phyloP scores from a whole-genome alignment of 2,329 filamentous ascomycete species.

The Fusarium sp. region DNA sequence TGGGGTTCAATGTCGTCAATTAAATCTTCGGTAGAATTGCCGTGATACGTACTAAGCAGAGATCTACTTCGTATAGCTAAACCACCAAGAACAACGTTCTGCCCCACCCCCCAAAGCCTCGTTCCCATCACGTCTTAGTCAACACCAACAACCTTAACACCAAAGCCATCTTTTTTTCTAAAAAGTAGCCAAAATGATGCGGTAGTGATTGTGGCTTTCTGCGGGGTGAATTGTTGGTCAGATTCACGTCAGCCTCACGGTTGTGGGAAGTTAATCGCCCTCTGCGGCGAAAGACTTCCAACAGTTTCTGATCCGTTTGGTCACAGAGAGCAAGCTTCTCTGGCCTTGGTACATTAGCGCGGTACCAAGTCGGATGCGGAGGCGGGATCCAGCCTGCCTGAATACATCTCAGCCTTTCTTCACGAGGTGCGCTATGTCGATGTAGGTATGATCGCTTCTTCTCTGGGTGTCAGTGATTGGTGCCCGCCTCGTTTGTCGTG shows the following conservation, averaged over 20 bases:
- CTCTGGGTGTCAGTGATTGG: conserved; percentile 28
- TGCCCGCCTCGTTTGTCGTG: conserved; percentile 37
- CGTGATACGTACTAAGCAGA: background rate
- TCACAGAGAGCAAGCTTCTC: conserved; percentile 1
- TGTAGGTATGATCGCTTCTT: conserved; percentile 16
- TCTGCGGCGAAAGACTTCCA: background rate
- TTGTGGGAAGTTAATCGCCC: conserved; percentile 8
- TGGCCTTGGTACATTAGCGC: background rate
- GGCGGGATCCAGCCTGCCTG: conserved; percentile 11
- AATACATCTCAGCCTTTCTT: conserved; percentile 24
- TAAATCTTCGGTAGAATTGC: background rate
- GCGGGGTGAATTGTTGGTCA: conserved; percentile 8
- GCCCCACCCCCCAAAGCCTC: conserved; percentile 11
- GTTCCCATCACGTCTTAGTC: background rate
- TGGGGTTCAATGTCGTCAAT: background rate
- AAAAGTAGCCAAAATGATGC: background rate
- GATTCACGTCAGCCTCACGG: background rate
- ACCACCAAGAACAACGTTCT: background rate
- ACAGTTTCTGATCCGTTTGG: background rate
- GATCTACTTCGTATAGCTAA: background rate
- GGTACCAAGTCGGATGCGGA: background rate
- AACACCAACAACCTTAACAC: background rate
- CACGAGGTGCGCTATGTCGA: conserved; percentile 9
- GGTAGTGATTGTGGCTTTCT: conserved; percentile 7
- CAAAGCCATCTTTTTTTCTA: background rate